A percentile compares a stretch with the other conserved stretches of the same genome.
Conservation (phyloP, 1,139 yeast species). For the Nakaseomyces bracarensis region DNA sequence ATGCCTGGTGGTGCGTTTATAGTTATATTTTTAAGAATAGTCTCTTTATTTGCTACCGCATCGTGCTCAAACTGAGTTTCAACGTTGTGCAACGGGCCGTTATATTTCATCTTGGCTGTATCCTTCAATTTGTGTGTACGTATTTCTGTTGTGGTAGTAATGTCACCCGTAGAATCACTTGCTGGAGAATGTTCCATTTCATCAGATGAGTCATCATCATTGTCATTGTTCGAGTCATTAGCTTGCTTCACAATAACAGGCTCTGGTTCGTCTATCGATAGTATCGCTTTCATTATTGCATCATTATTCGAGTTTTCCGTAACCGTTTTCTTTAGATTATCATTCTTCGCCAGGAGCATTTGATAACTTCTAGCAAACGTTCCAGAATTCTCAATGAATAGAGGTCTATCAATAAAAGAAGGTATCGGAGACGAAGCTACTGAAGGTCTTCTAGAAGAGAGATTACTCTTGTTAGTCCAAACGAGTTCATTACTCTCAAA, state of each 20-base stretch:
- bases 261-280: slow-evolving; percentile 3
- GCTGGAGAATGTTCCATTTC: not conserved
- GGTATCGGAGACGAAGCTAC: not conserved
- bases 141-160: not conserved
- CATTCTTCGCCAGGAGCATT: not conserved
- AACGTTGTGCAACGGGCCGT: slow-evolving; percentile 39
- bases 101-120: slow-evolving; percentile 20
- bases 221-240: not conserved
- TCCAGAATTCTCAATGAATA: slow-evolving; percentile 3
- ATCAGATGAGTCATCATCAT: not conserved
- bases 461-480: not conserved
- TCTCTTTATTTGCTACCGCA: slow-evolving; percentile 52
- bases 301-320: not conserved
- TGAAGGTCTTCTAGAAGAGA: slow-evolving; percentile 1
- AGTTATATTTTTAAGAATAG: slow-evolving; percentile 42
- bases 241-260: not conserved
- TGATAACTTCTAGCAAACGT: not conserved
- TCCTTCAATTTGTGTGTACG: slow-evolving; percentile 25
- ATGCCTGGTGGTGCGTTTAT: slow-evolving; percentile 75
- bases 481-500: not conserved
- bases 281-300: slow-evolving; percentile 1
- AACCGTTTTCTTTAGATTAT: not conserved
- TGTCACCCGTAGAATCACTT: not conserved
- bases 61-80: slow-evolving; percentile 40
- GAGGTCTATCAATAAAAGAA: slow-evolving; percentile 2